Base-by-base conservation (phyloP, 1,284 basidiomycete species). In the Papiliotrema nemorosa region DNA sequence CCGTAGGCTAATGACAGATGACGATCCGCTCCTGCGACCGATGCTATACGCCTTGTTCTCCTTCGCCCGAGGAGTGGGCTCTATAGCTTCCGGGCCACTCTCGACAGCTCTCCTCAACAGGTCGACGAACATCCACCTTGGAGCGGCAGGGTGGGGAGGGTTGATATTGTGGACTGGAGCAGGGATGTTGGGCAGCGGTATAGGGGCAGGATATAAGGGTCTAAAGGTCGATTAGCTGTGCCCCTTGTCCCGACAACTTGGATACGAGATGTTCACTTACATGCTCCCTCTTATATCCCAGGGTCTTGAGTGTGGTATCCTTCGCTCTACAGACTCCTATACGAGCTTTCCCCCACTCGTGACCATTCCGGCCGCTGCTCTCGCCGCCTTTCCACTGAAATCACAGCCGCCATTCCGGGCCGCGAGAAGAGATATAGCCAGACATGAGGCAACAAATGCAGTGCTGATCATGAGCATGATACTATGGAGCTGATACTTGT, bases 401-500 rank as follows among this genome's bases (percentile, higher is more conserved):
- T 70, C 68, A n/a, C 67, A 43, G 3, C 65, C 62, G 4, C 67
- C 60, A 37, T 66, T 66, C 16, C 65, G 46, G 2, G 68, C 65
- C 0, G 74, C 74, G 0, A 75, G 20, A 13, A 75, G 60, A 3
- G 71, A 73, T 40, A 75, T 75, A 33, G 69, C 66, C 9, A 75
- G 62, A 29, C 72, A 74, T 25, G 67, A 69, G 5, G 66, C 73
- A 16, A 75, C 72, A 49, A 75, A 75, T 0, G 68, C 70, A 16
- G 73, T 71, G 49, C 73, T 75, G 54, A 12, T 24, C 5, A 26
- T 39, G 21, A 39, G 22, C 22, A 34, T 34, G 10, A 34, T n/a
- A 34, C 31, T 9, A 9, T 34, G 9, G 9, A 34, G n/a, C n/a
- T 34, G 31, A 34, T n/a, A 34, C 12, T 16, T 37, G 22, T 24